Evolutionary conservation across 1,139 yeast genomes (phyloP), one percentile per base, ranked within the genome.

Genomic region (Geotrichum restrictum): DNA sequence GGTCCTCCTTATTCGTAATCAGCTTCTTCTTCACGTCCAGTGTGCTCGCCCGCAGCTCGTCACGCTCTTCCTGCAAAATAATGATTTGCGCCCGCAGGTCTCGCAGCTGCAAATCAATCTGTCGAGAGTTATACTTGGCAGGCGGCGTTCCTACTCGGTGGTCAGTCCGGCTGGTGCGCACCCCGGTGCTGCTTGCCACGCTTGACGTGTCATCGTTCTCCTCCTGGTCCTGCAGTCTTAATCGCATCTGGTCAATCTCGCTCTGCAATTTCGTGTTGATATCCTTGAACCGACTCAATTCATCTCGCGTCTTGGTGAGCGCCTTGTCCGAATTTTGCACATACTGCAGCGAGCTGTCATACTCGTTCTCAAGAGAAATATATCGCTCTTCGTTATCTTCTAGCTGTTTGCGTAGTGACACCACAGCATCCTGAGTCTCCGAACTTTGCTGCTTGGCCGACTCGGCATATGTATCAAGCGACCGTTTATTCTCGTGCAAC

Each of bases 81-180:
- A 79, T 85, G 62, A 88, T 74, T 66, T 88, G 95, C 1, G 96
- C 95, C 62, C 88, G 87, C 62, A 88, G 73, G 62, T 88, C 96
- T 62, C 86, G 82, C 45, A 88, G 77, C 68, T 84, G 87, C 74
- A 88, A 75, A 60, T 83, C 85, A 64, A 78, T 84, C 61, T 85
- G 91, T 40, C 88, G 87, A 59, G 77, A 79, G 54, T 81, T 74
- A 49, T 74, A 79, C 48, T 70, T 74, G 33, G 73, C 76, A n/a
- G 77, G 79, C 34, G 55, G 60, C 31, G 55, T 57, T 8, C 56
- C 58, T 3, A 56, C 41, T 16, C 59, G 52, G 21, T 53, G 53
- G 21, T 52, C 54, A 1, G 47, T 21, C 10, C 50, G 45, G 16
- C 49, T 54, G 7, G 29, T 24, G 11, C 52, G 52, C 18, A 49